These are phyloP conservation scores for Kurtzmaniella quercitrusa DNA, from an alignment of 1,139 yeast species.

Conservation along the genomic window DNA sequence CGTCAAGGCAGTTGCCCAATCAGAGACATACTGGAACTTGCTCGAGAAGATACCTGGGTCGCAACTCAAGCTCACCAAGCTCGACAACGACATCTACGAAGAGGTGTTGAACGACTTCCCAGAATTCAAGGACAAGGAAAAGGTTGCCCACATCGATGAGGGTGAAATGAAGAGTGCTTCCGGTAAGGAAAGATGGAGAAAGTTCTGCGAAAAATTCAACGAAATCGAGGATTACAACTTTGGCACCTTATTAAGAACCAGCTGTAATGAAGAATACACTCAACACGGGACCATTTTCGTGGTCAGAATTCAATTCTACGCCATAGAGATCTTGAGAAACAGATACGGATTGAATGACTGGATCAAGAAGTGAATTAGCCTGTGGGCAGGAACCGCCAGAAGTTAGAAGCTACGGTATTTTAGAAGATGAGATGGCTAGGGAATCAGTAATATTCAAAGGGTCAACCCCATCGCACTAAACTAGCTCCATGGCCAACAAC, in stretches of 20 bases:
- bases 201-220: conserved; percentile 78
- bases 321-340: conserved; percentile 92
- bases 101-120: conserved; percentile 75
- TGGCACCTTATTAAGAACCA: conserved; percentile 84
- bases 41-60: conserved; percentile 74
- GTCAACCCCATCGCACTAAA: background rate
- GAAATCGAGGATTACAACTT: conserved; percentile 87
- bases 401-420: background rate
- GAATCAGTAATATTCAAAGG: too few relatives aligned
- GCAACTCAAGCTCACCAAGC: conserved; percentile 67
- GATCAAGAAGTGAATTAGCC: conserved; percentile 38
- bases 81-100: conserved; percentile 78
- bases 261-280: conserved; percentile 67
- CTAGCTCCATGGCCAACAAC: background rate
- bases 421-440: background rate
- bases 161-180: conserved; percentile 73
- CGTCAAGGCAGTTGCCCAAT: conserved; percentile 94
- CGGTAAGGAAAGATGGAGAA: conserved; percentile 92
- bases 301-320: conserved; percentile 90
- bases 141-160: conserved; percentile 60
- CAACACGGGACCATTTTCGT: conserved; percentile 85
- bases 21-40: conserved; percentile 89
- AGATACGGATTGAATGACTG: conserved; percentile 89
- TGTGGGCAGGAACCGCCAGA: background rate
- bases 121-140: conserved; percentile 62